A percentile compares a stretch with the other conserved stretches of the same genome.
These are phyloP conservation scores for Corylus heterophylla DNA, from an alignment of 306 rosid genomes.

Conservation along the genomic window DNA sequence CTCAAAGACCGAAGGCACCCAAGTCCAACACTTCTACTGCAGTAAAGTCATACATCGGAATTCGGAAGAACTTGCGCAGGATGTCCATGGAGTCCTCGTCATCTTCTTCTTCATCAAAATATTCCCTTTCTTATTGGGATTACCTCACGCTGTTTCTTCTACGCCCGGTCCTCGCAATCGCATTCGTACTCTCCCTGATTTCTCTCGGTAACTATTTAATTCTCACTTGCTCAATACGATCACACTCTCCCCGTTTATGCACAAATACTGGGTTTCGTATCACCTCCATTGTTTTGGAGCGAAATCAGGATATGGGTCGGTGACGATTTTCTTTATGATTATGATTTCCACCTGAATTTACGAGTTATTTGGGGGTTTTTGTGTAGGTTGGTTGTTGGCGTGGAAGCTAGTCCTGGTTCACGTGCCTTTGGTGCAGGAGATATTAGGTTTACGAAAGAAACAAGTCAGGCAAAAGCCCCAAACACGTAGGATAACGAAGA, in stretches of 20 bases:
- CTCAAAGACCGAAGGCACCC: neutral
- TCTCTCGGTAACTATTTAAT: conserved; percentile 44
- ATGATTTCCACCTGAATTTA: neutral
- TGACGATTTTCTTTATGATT: neutral
- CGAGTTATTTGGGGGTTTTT: conserved; percentile 5
- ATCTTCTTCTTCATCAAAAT: conserved; percentile 18
- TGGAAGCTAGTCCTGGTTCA: conserved; percentile 92
- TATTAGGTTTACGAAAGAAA: conserved; percentile 74
- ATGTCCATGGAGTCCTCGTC: conserved; percentile 38
- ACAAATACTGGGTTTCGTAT: neutral
- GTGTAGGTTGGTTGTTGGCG: conserved; percentile 78
- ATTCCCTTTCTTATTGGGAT: conserved; percentile 45
- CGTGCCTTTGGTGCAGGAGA: conserved; percentile 87
- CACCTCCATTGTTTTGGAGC: neutral
- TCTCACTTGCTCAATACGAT: neutral
- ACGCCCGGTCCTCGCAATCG: conserved; percentile 61
- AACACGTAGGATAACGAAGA: conserved; percentile 62
- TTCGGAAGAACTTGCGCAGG: neutral
- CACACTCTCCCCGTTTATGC: neutral
- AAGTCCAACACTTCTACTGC: too few species aligned
- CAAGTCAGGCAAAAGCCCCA: conserved; percentile 53
- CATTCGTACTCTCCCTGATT: conserved; percentile 57
- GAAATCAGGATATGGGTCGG: conserved; percentile 18
- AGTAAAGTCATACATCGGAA: neutral
- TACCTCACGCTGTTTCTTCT: conserved; percentile 42